Evolutionary conservation across 257 asterid genomes (phyloP).

Genomic region (Scutellaria baicalensis): DNA sequence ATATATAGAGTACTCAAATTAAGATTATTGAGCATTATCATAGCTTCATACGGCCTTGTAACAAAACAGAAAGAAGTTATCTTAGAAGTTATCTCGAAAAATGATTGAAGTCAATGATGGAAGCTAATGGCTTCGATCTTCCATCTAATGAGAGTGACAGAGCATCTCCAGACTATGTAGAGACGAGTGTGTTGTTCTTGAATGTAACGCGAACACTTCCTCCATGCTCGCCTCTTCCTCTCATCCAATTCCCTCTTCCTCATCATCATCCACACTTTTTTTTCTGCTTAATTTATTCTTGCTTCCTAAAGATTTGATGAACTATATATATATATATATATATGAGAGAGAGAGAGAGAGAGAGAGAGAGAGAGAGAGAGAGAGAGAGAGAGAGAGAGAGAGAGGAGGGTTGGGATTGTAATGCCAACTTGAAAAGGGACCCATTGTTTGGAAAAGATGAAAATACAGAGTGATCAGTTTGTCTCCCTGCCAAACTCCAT

Average conservation of each 20-base stretch:
- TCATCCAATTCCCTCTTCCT: constrained; percentile 9
- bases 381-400: background rate
- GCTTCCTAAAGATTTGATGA: too few species aligned
- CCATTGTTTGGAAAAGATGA: constrained; percentile 42
- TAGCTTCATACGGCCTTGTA: too few species aligned
- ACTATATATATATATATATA: background rate
- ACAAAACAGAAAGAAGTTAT: too few species aligned
- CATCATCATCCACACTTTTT: constrained; percentile 27
- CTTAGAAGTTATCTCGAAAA: too few species aligned
- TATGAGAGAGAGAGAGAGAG: constrained; percentile 9
- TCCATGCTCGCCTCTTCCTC: constrained; percentile 31
- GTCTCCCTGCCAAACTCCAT: constrained; percentile 39
- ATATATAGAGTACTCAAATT: too few species aligned
- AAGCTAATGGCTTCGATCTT: constrained; percentile 28
- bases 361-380: background rate
- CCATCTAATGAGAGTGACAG: constrained; percentile 40
- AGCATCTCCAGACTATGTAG: constrained; percentile 70
- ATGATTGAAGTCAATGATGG: constrained; percentile 16
- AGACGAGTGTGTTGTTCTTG: constrained; percentile 58
- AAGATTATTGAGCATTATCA: too few species aligned
- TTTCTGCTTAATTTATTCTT: too few species aligned
- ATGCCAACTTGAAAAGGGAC: constrained; percentile 36
- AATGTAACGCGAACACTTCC: constrained; percentile 41
- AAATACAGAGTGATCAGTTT: constrained; percentile 35
- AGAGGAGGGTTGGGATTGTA: constrained; percentile 28